Base-by-base conservation (phyloP, 2,329 filamentous ascomycete species). In the Dothideomycetes sp. region DNA sequence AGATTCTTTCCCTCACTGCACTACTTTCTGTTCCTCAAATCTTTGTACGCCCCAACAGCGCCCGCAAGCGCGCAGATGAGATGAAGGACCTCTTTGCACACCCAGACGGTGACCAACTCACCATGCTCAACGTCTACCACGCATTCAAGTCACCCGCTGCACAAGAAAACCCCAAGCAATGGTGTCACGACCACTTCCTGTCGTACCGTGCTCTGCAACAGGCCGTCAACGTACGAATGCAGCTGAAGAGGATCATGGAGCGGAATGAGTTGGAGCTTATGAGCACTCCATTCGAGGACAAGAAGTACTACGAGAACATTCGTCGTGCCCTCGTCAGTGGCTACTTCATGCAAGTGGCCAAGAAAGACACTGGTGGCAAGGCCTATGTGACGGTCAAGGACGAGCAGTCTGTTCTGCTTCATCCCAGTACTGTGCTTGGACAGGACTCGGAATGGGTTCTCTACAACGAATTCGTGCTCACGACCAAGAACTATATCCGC, bases 261-360 rank as follows among this genome's bases (percentile, higher is more conserved):
- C 85, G 83, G 11, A 77, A 87, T 49, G 83, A 81, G 43, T 66
- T 98, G 8, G 84, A 94, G 45, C 77, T 98, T 37, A 61, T 95
- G 40, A 91, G 84, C 38, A 96, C 89, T 0, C 75, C 83, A 0
- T 96, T 94, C 56, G 82, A 88, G 53, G 81, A 96, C 66, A 94
- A 94, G 70, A 85, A 93, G 57, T 98, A 98, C 69, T 98, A 96
- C 64, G 86, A 79, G 60, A 98, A 98, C 61, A 98, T 98, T 54
- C 84, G 89, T 33, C 80, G 87, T 29, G 89, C 91, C 7, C 73
- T 98, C 11, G 81, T 95, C 10, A 76, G 88, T 1, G 91, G 93
- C 24, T 98, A 98, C 73, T 98, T 98, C 72, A 98, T 98, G 91
- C 91, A 98, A 61, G 85, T 96, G 16, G 93, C 91, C 43, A 95